These are phyloP conservation scores for Pyrus betulifolia DNA, from an alignment of 306 rosid genomes.

Conservation along the genomic window DNA sequence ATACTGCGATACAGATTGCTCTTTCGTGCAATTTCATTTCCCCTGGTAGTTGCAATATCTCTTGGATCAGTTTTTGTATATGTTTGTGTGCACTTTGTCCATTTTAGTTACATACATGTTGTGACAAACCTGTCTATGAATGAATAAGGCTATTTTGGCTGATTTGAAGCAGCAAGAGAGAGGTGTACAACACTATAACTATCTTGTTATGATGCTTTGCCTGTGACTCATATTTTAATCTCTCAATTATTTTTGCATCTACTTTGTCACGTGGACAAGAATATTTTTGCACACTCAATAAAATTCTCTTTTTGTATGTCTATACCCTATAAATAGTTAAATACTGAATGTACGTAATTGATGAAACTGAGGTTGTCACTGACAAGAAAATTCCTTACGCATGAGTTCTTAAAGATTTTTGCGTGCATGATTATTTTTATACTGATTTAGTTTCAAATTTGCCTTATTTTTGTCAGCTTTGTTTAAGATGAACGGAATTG, in stretches of 20 bases:
- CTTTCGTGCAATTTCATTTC: conserved; percentile 94
- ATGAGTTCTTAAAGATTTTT: background rate
- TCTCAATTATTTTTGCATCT: background rate
- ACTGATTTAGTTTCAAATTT: too few relatives aligned
- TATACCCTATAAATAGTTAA: too few relatives aligned
- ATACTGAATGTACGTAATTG: background rate
- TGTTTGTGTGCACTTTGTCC: background rate
- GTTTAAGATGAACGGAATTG: too few relatives aligned
- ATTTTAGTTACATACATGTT: conserved; percentile 8
- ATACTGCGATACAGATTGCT: conserved; percentile 95
- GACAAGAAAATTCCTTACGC: background rate
- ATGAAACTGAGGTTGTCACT: background rate
- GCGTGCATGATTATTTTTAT: background rate
- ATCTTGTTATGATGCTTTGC: background rate
- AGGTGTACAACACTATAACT: background rate
- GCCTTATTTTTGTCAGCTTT: too few relatives aligned
- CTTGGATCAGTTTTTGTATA: background rate
- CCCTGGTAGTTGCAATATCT: conserved; percentile 55
- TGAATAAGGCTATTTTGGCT: background rate
- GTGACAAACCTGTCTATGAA: background rate
- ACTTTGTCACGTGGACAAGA: background rate
- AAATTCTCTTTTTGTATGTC: background rate
- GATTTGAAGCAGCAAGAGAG: background rate
- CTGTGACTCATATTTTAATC: background rate
- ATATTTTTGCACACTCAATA: background rate